A percentile compares a stretch with the other conserved stretches of the same genome.
Evolutionary conservation across 2,329 filamentous ascomycete genomes (phyloP).

Genomic region (Pseudocercospora musae): DNA sequence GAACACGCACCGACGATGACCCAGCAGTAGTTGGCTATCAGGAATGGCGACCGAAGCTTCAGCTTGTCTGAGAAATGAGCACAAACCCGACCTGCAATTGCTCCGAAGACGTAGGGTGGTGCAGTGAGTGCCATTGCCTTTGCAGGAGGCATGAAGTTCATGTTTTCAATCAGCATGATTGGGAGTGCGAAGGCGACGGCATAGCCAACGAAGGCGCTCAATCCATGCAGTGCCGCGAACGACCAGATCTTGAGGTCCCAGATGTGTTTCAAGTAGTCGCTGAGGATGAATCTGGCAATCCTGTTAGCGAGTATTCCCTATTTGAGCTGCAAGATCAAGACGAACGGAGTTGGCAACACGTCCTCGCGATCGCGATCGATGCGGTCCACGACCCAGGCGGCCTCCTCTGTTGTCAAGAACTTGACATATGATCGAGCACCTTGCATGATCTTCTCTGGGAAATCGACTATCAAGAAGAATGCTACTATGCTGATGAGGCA

Average conservation of each 20-base stretch:
- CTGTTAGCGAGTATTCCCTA: background rate
- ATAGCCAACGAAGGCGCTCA: constrained; percentile 67
- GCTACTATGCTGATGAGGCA: background rate
- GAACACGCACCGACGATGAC: constrained; percentile 57
- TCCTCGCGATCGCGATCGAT: constrained; percentile 13
- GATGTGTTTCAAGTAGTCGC: constrained; percentile 40
- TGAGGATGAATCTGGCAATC: constrained; percentile 38
- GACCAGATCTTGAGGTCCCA: constrained; percentile 52
- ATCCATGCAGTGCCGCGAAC: constrained; percentile 53
- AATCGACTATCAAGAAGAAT: constrained; percentile 12
- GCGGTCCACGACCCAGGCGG: constrained; percentile 10
- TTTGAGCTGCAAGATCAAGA: background rate
- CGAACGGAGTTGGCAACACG: constrained; percentile 5
- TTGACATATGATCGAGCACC: background rate
- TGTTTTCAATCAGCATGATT: constrained; percentile 61
- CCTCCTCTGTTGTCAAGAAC: constrained; percentile 11
- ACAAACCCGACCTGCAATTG: constrained; percentile 57
- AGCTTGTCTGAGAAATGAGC: constrained; percentile 45
- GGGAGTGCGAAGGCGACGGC: constrained; percentile 76
- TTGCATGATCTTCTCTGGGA: constrained; percentile 6
- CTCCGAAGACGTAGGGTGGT: constrained; percentile 64
- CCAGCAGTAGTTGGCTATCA: background rate
- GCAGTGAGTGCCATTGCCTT: constrained; percentile 68
- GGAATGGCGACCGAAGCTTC: background rate
- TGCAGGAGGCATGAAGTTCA: constrained; percentile 61